Conservation (phyloP, 148 eudicot genomes). For the Chenopodium album region DNA sequence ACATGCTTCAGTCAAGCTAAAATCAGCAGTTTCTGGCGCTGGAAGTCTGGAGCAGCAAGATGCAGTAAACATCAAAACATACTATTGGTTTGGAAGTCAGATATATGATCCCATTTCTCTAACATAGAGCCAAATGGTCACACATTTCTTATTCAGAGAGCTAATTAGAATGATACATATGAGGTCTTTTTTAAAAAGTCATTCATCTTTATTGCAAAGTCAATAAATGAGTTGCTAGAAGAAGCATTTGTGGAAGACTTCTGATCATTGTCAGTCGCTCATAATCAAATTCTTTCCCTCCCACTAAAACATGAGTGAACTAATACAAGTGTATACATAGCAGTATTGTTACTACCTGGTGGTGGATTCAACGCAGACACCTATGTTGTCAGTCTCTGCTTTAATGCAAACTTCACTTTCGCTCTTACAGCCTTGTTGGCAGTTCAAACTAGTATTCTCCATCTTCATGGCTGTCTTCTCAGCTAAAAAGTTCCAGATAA, state of each 20-base stretch:
- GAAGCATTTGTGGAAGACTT: not conserved
- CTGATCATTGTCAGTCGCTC: not conserved
- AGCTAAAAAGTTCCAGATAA: slow-evolving; percentile 86
- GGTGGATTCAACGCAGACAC: slow-evolving; percentile 73
- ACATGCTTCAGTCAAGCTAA: not conserved
- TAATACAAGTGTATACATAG: not conserved
- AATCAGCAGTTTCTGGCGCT: not conserved
- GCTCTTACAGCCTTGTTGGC: slow-evolving; percentile 61
- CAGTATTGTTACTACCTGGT: slow-evolving; percentile 57
- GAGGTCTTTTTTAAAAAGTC: not conserved
- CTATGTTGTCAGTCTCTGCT: slow-evolving; percentile 70
- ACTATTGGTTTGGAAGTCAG: not conserved
- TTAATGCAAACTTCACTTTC: slow-evolving; percentile 62
- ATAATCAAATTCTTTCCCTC: not conserved
- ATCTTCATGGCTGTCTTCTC: slow-evolving; percentile 63
- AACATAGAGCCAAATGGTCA: not conserved
- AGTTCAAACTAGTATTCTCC: slow-evolving; percentile 46
- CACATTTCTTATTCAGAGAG: not conserved
- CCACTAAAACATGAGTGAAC: not conserved
- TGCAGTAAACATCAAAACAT: not conserved
- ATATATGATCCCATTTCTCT: not conserved
- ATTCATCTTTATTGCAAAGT: not conserved
- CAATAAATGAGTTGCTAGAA: not conserved
- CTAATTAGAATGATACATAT: not conserved
- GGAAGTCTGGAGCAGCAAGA: not conserved